Evolutionary conservation across 1,139 yeast species (phyloP).

Genomic region (Geotrichum armillariae): DNA sequence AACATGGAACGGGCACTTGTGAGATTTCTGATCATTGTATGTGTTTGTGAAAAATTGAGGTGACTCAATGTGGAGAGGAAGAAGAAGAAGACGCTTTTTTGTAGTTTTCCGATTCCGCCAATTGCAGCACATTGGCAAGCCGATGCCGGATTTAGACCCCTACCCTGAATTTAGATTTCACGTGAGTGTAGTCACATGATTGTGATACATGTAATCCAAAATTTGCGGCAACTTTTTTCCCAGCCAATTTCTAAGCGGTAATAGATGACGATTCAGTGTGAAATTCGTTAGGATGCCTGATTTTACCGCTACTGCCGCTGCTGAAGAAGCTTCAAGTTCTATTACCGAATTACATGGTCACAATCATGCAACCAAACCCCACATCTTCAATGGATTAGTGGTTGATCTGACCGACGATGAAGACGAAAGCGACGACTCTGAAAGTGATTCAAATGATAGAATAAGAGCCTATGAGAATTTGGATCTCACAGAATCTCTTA

Average conservation of each 20-base stretch:
- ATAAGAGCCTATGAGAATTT: constrained; percentile 22
- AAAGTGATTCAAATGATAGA: neutral
- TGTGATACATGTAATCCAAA: no score
- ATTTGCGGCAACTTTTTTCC: no score
- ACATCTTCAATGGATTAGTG: neutral
- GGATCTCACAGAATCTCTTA: constrained; percentile 38
- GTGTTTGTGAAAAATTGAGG: neutral
- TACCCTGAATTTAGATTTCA: no score
- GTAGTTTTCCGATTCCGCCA: neutral
- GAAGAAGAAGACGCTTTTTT: constrained; percentile 8
- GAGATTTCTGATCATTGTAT: constrained; percentile 21
- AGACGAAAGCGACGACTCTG: neutral
- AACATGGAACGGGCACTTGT: constrained; percentile 15
- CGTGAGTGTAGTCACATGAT: neutral
- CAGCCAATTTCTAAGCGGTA: no score
- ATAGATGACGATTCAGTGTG: no score
- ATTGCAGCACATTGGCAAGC: no score
- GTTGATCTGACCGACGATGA: constrained; percentile 8
- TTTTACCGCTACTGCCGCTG: no score
- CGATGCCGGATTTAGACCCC: no score
- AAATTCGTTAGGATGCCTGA: no score
- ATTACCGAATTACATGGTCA: no score
- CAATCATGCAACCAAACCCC: neutral
- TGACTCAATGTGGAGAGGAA: constrained; percentile 10
- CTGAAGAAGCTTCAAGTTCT: no score